Evolutionary conservation across 1,139 yeast species (phyloP), one percentile per base, ranked within the genome.

Genomic region (Casaregolazyma lundiana): DNA sequence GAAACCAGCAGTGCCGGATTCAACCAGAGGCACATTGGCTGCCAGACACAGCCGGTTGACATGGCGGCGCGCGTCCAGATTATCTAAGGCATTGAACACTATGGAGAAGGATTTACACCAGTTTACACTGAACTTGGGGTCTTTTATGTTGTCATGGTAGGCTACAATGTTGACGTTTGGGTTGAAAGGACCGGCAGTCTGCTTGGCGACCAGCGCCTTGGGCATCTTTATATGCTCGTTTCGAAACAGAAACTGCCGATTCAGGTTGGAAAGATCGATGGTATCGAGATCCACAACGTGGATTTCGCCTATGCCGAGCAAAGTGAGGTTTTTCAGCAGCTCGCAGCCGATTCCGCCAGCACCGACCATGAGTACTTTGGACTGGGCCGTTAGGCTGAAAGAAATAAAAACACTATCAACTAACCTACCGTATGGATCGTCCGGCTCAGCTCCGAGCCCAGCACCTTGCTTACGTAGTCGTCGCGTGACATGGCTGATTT

Each of bases 331-430:
- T 62, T 94, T 94, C 50, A 94, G 71, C 36, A 94, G 70, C 65
- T 94, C 99, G 65, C 97, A 94, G 3, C 99, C 99, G 54, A 94
- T 90, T n/a, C 99, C 99, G 22, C 99, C 99, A 1, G 98, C 97
- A 3, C 99, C 98, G 0, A 94, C 96, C 70, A 94, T 72, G 41
- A 94, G 70, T 17, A 92, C 89, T 51, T 60, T 63, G 37, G 56
- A 47, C 62, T 59, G 30, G 16, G 17, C 11, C 26, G n/a, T 6
- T 17, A 35, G 15, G 24, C 13, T 20, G n/a, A n/a, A n/a, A 36
- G 17, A 11, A 15, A 7, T 15, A 35, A 17, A 35, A 18, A 2
- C 22, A 11, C 9, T 16, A 26, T 26, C 11, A 26, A n/a, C 11
- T 7, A 26, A 37, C 40, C 13, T n/a, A 40, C 43, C 15, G 32